A percentile compares a stretch with the other conserved stretches of the same genome.
These are phyloP conservation scores for Metroxylon sagu DNA, from an alignment of 176 grass and related monocot genomes.

Conservation along the genomic window DNA sequence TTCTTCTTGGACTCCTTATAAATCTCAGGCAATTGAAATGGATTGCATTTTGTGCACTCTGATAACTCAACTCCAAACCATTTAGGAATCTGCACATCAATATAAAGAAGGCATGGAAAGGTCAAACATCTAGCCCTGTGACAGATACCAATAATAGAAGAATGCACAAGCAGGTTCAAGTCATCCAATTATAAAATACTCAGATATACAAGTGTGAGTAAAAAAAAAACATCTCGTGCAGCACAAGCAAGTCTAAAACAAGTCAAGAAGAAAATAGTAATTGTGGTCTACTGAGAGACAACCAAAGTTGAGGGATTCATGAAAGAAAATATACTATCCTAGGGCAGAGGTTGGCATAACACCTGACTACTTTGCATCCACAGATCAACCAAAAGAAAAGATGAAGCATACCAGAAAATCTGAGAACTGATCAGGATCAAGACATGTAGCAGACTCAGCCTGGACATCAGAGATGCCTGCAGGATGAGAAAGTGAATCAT, in stretches of 20 bases:
- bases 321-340: too few relatives aligned
- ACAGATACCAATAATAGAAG: too few relatives aligned
- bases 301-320: too few relatives aligned
- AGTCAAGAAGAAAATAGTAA: background rate
- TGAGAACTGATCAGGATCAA: slow-evolving; percentile 20
- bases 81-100: slow-evolving; percentile 19
- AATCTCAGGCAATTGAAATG: slow-evolving; percentile 18
- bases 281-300: too few relatives aligned
- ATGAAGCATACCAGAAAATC: slow-evolving; percentile 12
- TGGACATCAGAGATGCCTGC: slow-evolving; percentile 19
- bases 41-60: slow-evolving; percentile 11
- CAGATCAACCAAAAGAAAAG: background rate
- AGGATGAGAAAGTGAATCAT: slow-evolving; percentile 28
- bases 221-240: too few relatives aligned
- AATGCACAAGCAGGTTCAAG: too few relatives aligned
- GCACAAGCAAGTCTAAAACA: background rate
- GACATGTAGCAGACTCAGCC: slow-evolving; percentile 17
- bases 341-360: too few relatives aligned
- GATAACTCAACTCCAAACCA: slow-evolving; percentile 11
- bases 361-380: too few relatives aligned
- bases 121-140: too few relatives aligned
- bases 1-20: slow-evolving; percentile 17
- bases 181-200: too few relatives aligned
- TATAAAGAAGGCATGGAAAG: background rate
- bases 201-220: too few relatives aligned